These are phyloP conservation scores for Boletales sp. DNA, from an alignment of 768 basidiomycete genomes.

Conservation along the genomic window DNA sequence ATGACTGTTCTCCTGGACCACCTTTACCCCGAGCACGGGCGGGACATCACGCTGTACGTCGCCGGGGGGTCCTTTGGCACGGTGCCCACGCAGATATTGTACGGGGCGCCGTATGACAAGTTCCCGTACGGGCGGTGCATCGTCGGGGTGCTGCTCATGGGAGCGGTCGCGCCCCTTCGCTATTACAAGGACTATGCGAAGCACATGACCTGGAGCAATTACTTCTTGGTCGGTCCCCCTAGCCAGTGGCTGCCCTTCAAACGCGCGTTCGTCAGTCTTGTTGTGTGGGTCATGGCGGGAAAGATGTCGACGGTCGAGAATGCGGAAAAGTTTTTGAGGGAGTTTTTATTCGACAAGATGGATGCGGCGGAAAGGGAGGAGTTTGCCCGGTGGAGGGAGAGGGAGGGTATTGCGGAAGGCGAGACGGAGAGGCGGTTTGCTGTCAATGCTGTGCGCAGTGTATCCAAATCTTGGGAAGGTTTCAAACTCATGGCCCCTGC, in stretches of 20 bases:
- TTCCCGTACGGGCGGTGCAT: constrained; percentile 51
- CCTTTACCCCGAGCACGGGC: constrained; percentile 41
- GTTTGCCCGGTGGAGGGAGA: constrained; percentile 40
- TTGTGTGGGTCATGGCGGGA: constrained; percentile 27
- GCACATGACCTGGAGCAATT: constrained; percentile 44
- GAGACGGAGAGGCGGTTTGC: constrained; percentile 42
- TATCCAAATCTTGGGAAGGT: constrained; percentile 49
- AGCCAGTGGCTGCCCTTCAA: constrained; percentile 41
- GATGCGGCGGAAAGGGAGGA: constrained; percentile 33
- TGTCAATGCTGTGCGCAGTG: constrained; percentile 42
- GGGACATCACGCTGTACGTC: constrained; percentile 45
- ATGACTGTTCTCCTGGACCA: constrained; percentile 46
- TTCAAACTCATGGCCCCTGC: constrained; percentile 41
- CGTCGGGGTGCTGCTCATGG: constrained; percentile 45
- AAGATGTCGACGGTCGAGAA: constrained; percentile 37
- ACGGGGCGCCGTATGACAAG: constrained; percentile 45
- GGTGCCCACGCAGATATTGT: constrained; percentile 53
- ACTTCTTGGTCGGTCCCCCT: constrained; percentile 45
- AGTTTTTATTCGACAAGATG: constrained; percentile 38
- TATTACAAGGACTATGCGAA: constrained; percentile 44
- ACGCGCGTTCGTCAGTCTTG: constrained; percentile 29
- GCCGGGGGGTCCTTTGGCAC: constrained; percentile 54
- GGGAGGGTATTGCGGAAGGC: constrained; percentile 38
- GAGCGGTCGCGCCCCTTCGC: constrained; percentile 45
- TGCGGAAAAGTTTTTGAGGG: constrained; percentile 41